Evolutionary conservation across 768 basidiomycete genomes (phyloP), one percentile per base, ranked within the genome.

Genomic region (Boletus vinaceobasis): DNA sequence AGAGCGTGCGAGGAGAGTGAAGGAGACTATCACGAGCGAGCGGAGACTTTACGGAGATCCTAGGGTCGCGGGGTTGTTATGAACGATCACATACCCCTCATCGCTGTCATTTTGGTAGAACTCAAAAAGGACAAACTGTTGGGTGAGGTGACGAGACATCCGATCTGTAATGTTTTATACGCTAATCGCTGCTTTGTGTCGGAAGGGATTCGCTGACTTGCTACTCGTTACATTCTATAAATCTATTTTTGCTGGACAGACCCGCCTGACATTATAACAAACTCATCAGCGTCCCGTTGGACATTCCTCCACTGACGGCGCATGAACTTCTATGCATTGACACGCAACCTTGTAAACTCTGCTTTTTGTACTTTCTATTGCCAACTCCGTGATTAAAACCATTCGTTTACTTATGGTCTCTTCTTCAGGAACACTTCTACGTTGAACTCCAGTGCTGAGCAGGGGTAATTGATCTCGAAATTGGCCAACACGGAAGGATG

Each of bases 381-480:
- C 35, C 35, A 9, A 45, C 52, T 50, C 40, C 37, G 11, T n/a
- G 39, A 21, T 23, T 27, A 13, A 17, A 47, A n/a, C 4, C 33
- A 21, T 47, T 44, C 26, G 10, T 51, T 60, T 50, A 63, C 49
- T 60, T 50, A 63, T 44, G 45, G 61, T 80, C 47, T 43, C 45
- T 58, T 77, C 72, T 87, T 90, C 76, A 89, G 86, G 80, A 99
- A 93, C n/a, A 90, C 90, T 72, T 98, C 95, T 43, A 98, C 78
- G 31, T 87, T 88, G 71, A 99, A 93, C 78, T 99, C 96, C 52
- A 99, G 74, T 7, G 87, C 87, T 33, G 95, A 98, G 74, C 95
- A 98, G 19, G 96, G 96, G 74, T 90, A 95, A 39, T 81, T 82
- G 58, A 98, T 88, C 71, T 98, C 95, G 72, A 96, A 99, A 66